phyloP scores from a whole-genome alignment of 352 stramenopile genomes.

The Globisporangium camurandrum region DNA sequence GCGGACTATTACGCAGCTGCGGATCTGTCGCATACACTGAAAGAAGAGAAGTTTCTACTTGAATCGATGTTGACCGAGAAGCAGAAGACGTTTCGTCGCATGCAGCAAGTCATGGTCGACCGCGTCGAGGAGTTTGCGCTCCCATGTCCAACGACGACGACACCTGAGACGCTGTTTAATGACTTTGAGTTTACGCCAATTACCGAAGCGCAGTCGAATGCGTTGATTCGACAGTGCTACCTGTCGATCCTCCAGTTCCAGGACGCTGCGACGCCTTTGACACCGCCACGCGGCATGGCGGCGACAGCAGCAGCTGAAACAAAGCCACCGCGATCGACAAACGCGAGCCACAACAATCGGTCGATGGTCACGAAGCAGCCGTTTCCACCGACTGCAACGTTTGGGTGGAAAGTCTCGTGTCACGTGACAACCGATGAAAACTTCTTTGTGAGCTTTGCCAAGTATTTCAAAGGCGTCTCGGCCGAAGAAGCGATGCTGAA shows the following conservation, averaged over 20 bases:
- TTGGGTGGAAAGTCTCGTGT: slow-evolving; percentile 41
- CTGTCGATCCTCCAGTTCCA: slow-evolving; percentile 45
- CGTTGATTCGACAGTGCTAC: slow-evolving; percentile 47
- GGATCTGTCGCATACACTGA: slow-evolving; percentile 42
- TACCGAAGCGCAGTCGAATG: slow-evolving; percentile 44
- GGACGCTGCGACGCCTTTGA: slow-evolving; percentile 30
- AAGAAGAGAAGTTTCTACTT: slow-evolving; percentile 59
- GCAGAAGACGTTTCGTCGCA: slow-evolving; percentile 16
- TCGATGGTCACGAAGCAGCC: slow-evolving; percentile 10
- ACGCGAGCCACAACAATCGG: too few species aligned
- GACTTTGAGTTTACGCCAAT: slow-evolving; percentile 46
- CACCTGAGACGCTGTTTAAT: slow-evolving; percentile 20
- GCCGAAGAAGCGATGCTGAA: slow-evolving; percentile 33
- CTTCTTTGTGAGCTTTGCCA: slow-evolving; percentile 45
- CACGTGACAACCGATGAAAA: slow-evolving; percentile 28
- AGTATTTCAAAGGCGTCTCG: slow-evolving; percentile 32
- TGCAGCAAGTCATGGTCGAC: slow-evolving; percentile 22
- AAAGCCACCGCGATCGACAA: not conserved
- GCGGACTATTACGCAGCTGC: slow-evolving; percentile 44
- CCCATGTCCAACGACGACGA: slow-evolving; percentile 22
- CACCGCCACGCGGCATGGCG: slow-evolving; percentile 17
- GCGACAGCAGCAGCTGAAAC: not conserved
- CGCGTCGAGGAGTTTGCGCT: slow-evolving; percentile 40
- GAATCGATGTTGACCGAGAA: slow-evolving; percentile 20
- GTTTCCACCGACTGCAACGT: slow-evolving; percentile 40